Base-by-base conservation (phyloP, 176 grass and related monocot species). In the Oryza officinalis region DNA sequence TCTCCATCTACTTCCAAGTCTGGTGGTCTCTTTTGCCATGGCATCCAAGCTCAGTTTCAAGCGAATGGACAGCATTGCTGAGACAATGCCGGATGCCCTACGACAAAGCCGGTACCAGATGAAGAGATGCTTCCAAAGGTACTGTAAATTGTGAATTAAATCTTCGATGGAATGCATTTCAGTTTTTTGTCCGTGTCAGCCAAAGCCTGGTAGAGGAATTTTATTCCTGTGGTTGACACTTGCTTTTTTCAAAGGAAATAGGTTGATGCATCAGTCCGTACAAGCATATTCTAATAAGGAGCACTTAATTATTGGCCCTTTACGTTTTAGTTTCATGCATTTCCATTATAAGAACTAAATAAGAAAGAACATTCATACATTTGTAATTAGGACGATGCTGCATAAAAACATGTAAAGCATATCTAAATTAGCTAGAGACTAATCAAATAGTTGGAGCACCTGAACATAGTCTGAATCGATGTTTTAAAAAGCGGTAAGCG, bases 31-130 rank as follows among this genome's bases (percentile, higher is more conserved):
- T 57, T 9, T n/a, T 52, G 72, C 12, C 76, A 93, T 96, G 94
- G 86, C 88, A 33, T 63, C 83, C 79, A 69, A 76, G 14, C 83
- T 85, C 72, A 91, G 93, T 75, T 96, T 96, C 83, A 94, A 96
- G 90, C 86, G 96, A 77, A 43, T 75, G 8, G 96, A 99, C 47
- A 99, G 93, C 81, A 87, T 96, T 27, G 93, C 93, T 15, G 96
- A 99, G 6, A 78, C 63, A 85, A 96, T 99, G 96, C 96, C 96
- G 0, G 93, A 99, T 2, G 96, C 96, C 0, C 74, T 99, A 25
- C 83, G 63, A 40, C 85, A 94, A 79, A 96, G 93, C 78, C 89
- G 96, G 59, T 99, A 99, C 80, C 96, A 96, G 91, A 99, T 99
- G 96, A 99, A 99, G 83, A 89, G 81, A 49, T 96, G 93, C 86